phyloP scores from a whole-genome alignment of 441 rosid genomes.

The Erysimum cheiri region DNA sequence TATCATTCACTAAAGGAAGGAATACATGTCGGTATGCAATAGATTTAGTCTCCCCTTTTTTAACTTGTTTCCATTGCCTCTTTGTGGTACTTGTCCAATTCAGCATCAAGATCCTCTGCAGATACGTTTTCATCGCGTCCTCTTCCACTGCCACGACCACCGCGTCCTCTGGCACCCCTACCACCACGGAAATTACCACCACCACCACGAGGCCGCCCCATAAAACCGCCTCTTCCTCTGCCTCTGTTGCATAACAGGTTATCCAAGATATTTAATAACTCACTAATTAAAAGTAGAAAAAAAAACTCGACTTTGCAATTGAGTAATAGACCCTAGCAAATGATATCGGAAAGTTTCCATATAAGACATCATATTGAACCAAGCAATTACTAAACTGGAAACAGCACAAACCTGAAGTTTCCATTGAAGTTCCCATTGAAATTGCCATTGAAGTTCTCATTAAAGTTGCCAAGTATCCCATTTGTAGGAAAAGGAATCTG shows the following conservation, averaged over 20 bases:
- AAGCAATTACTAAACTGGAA: constrained; percentile 1
- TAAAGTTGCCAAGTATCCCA: constrained; percentile 48
- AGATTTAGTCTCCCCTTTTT: constrained; percentile 3
- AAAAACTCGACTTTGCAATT: background rate
- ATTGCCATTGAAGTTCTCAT: constrained; percentile 45
- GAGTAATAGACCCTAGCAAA: background rate
- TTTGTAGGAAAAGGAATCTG: constrained; percentile 41
- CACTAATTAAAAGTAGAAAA: background rate
- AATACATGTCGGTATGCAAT: constrained; percentile 22
- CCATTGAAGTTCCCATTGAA: constrained; percentile 46
- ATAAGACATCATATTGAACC: background rate
- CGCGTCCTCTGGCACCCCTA: constrained; percentile 49
- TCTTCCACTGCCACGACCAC: constrained; percentile 53
- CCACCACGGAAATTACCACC: constrained; percentile 45
- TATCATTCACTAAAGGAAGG: constrained; percentile 35
- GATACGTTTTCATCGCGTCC: constrained; percentile 54
- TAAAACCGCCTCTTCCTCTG: constrained; percentile 50
- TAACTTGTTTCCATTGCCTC: constrained; percentile 55
- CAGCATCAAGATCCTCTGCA: constrained; percentile 66
- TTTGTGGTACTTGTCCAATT: constrained; percentile 62
- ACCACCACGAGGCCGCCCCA: constrained; percentile 52
- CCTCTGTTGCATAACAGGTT: constrained; percentile 39
- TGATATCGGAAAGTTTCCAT: background rate
- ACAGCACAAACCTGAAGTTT: constrained; percentile 52
- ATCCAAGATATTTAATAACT: constrained; percentile 11